Evolutionary conservation across 2,329 filamentous ascomycete species (phyloP).

Genomic region (Cladosporium sp.): DNA sequence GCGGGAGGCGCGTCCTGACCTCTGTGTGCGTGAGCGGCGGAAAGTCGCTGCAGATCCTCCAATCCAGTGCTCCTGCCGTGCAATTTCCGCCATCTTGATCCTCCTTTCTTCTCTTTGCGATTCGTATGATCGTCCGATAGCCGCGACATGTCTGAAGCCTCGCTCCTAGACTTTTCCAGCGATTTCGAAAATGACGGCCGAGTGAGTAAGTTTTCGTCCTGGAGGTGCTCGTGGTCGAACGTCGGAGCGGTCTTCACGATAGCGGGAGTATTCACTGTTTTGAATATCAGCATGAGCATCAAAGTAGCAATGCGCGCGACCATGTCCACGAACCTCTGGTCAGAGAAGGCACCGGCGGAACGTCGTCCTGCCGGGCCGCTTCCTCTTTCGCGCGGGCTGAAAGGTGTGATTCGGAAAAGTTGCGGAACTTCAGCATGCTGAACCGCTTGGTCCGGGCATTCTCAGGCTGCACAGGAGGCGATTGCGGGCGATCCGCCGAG

Average conservation of each 20-base stretch:
- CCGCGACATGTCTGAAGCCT: slow-evolving; percentile 8
- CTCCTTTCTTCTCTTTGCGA: slow-evolving; percentile 18
- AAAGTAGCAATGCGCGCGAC: slow-evolving; percentile 76
- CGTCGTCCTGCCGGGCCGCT: slow-evolving; percentile 43
- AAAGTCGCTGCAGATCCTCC: slow-evolving; percentile 49
- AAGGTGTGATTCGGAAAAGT: slow-evolving; percentile 88
- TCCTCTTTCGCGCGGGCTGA: slow-evolving; percentile 69
- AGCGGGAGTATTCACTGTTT: slow-evolving; percentile 37
- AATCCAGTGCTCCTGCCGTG: slow-evolving; percentile 27
- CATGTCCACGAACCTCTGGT: slow-evolving; percentile 22
- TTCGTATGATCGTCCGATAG: slow-evolving; percentile 8
- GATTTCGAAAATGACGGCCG: slow-evolving; percentile 23
- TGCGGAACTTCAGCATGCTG: slow-evolving; percentile 73
- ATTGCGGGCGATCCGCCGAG: slow-evolving; percentile 19
- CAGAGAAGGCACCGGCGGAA: slow-evolving; percentile 38
- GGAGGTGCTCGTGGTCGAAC: slow-evolving; percentile 32
- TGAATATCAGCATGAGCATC: neutral
- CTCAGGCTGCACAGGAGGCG: slow-evolving; percentile 20
- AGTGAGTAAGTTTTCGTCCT: slow-evolving; percentile 13
- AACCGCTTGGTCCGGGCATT: slow-evolving; percentile 43
- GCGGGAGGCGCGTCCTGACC: slow-evolving; percentile 45
- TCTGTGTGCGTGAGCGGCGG: slow-evolving; percentile 43
- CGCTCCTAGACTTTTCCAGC: slow-evolving; percentile 16
- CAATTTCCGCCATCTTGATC: slow-evolving; percentile 23
- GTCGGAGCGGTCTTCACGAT: slow-evolving; percentile 94